These are phyloP conservation scores for Cnidoscolus chayamansa DNA, from an alignment of 441 rosid species.

Conservation along the genomic window DNA sequence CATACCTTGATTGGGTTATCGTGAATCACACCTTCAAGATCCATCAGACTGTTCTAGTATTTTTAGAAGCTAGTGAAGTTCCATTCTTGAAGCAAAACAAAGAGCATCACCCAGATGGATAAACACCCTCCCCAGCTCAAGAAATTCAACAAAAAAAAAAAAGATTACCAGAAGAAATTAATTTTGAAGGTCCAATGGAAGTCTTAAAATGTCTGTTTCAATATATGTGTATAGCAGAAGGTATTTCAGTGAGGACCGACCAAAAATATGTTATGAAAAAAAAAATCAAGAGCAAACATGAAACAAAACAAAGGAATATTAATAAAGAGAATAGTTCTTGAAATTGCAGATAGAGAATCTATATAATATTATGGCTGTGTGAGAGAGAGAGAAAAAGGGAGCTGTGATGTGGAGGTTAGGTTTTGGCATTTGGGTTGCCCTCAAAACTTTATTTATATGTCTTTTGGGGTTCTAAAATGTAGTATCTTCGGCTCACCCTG, in stretches of 20 bases:
- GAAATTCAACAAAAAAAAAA: neutral
- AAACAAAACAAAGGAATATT: constrained; percentile 30
- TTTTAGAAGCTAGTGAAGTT: constrained; percentile 27
- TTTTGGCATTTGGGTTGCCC: neutral
- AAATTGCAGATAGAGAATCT: constrained; percentile 22
- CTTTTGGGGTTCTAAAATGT: neutral
- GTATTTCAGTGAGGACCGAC: constrained; percentile 21
- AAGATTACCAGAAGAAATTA: neutral
- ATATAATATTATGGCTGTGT: constrained; percentile 6
- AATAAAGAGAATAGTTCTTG: constrained; percentile 25
- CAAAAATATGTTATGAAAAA: constrained; percentile 17
- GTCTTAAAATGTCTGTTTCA: neutral
- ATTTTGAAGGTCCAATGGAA: neutral
- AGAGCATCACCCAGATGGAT: constrained; percentile 17
- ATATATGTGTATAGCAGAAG: constrained; percentile 8
- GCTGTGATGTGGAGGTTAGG: neutral
- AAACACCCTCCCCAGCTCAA: constrained; percentile 13
- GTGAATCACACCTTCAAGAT: constrained; percentile 49
- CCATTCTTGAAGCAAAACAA: constrained; percentile 25
- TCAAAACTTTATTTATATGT: neutral
- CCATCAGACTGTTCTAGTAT: constrained; percentile 40
- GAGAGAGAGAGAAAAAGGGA: neutral
- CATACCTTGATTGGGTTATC: constrained; percentile 53
- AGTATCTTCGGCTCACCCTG: constrained; percentile 10
- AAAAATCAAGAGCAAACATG: constrained; percentile 34